phyloP scores from a whole-genome alignment of 2,329 filamentous ascomycete species.

The Fusarium domesticum region DNA sequence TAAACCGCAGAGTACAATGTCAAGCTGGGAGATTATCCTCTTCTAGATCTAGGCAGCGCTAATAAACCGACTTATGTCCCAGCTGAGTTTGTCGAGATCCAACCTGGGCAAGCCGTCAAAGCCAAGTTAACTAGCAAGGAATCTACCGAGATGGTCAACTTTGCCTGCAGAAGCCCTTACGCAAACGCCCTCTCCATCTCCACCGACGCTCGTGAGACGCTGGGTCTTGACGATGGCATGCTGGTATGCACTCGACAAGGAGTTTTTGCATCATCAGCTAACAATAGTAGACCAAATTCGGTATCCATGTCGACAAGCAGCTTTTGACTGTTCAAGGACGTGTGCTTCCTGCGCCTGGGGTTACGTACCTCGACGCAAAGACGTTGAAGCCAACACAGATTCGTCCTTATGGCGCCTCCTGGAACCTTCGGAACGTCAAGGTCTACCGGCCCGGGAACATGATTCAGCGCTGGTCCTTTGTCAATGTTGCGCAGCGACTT shows the following conservation, averaged over 20 bases:
- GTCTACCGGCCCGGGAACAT: slow-evolving; percentile 50
- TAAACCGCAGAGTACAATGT: slow-evolving; percentile 35
- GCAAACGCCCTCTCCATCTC: slow-evolving; percentile 67
- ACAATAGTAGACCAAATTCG: slow-evolving; percentile 48
- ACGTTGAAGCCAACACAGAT: slow-evolving; percentile 24
- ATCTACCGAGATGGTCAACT: slow-evolving; percentile 66
- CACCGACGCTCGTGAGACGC: slow-evolving; percentile 50
- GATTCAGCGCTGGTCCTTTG: slow-evolving; percentile 51
- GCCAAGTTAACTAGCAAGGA: slow-evolving; percentile 58
- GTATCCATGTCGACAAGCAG: slow-evolving; percentile 56
- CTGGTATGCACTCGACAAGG: slow-evolving; percentile 28
- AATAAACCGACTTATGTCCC: slow-evolving; percentile 62
- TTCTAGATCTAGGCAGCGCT: slow-evolving; percentile 63
- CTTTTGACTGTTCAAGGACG: slow-evolving; percentile 73
- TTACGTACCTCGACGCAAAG: slow-evolving; percentile 52
- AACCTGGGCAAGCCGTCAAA: slow-evolving; percentile 62
- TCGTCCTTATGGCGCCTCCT: slow-evolving; percentile 52
- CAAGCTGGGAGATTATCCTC: slow-evolving; percentile 44
- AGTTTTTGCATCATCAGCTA: slow-evolving; percentile 2
- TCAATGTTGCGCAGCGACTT: slow-evolving; percentile 36
- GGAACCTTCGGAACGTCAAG: slow-evolving; percentile 63
- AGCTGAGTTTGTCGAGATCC: slow-evolving; percentile 61
- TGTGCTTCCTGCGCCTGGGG: slow-evolving; percentile 57
- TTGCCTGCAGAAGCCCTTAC: slow-evolving; percentile 65
- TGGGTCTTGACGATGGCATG: slow-evolving; percentile 54